Base-by-base conservation (phyloP, 495 filamentous ascomycete genomes). In the Aspergillus sclerotioniger region DNA sequence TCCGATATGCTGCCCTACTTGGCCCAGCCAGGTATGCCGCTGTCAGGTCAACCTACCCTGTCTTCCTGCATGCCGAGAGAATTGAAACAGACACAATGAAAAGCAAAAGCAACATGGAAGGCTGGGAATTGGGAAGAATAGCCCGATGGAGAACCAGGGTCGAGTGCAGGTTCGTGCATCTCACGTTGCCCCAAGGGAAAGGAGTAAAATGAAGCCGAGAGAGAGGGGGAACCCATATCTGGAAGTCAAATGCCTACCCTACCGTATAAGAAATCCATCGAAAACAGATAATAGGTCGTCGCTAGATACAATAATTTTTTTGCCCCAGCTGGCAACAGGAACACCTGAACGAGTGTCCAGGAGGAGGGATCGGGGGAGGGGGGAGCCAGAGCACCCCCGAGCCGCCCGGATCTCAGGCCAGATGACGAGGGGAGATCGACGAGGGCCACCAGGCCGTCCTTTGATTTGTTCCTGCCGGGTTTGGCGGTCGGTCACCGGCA, bases 1-100 rank as follows among this genome's bases (percentile, higher is more conserved):
- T 62, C 60, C 56, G 56, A 62, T 16, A 55, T 59, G 37, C 47
- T 56, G 35, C 51, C 37, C 47, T 51, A 33, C 52, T 53, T 41
- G 19, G 17, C 37, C 37, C 37, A 15, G 13, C 37, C 37, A 41
- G 37, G 37, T 41, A 41, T 41, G 20, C 59, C 48, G 59, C 54
- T 54, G 50, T 57, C 50, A 54, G 45, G 47, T 31, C 47, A 50
- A 50, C 47, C 28, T 50, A 50, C 28, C 37, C 5, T 41, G n/a
- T 41, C 37, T 41, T 54, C 19, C 28, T 55, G 53, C 53, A 47
- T 46, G 53, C 44, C 39, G 48, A 51, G 32, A 33, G 8, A 17
- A 4, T 3, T 13, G 45, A 50, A 50, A 50, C 47, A 21, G 20
- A 49, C 20, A 29, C 28, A 28, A 15, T 21, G 25, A 25, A 10